Percentiles rank a stretch among this genome's conserved stretches.
These are phyloP conservation scores for Mycena galericulata DNA, from an alignment of 768 basidiomycete species.

Conservation along the genomic window DNA sequence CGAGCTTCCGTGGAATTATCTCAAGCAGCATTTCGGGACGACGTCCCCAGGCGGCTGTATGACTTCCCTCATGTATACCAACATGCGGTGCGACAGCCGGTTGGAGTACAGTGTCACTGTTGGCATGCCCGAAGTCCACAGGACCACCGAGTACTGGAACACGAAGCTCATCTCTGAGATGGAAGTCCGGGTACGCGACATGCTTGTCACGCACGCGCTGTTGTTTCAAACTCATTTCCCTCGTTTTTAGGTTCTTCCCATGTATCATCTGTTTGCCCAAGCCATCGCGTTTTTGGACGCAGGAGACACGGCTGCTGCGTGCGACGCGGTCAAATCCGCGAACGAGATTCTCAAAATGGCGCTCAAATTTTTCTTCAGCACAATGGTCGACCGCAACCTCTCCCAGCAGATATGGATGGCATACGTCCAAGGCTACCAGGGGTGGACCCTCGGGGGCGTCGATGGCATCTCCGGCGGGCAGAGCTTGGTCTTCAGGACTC, in stretches of 20 bases:
- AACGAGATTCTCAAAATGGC: slow-evolving; percentile 28
- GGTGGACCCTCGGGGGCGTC: slow-evolving; percentile 34
- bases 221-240: background rate
- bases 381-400: slow-evolving; percentile 24
- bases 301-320: slow-evolving; percentile 17
- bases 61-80: slow-evolving; percentile 36
- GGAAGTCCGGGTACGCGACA: slow-evolving; percentile 27
- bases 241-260: slow-evolving; percentile 15
- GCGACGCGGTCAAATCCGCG: slow-evolving; percentile 27
- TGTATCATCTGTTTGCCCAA: slow-evolving; percentile 32
- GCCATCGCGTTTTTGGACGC: slow-evolving; percentile 23
- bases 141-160: slow-evolving; percentile 34
- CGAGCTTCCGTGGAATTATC: slow-evolving; percentile 32
- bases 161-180: slow-evolving; percentile 30
- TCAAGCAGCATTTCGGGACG: slow-evolving; percentile 33
- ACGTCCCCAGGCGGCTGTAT: slow-evolving; percentile 38
- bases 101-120: slow-evolving; percentile 38
- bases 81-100: slow-evolving; percentile 29
- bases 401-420: slow-evolving; percentile 26
- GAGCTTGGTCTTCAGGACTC: slow-evolving; percentile 32
- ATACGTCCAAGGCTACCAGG: slow-evolving; percentile 36
- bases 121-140: slow-evolving; percentile 34
- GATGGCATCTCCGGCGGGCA: slow-evolving; percentile 36
- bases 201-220: background rate
- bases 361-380: slow-evolving; percentile 30